Base-by-base conservation (phyloP, 192 early-diverging fungal genomes). In the Paraglomus brasilianum region DNA sequence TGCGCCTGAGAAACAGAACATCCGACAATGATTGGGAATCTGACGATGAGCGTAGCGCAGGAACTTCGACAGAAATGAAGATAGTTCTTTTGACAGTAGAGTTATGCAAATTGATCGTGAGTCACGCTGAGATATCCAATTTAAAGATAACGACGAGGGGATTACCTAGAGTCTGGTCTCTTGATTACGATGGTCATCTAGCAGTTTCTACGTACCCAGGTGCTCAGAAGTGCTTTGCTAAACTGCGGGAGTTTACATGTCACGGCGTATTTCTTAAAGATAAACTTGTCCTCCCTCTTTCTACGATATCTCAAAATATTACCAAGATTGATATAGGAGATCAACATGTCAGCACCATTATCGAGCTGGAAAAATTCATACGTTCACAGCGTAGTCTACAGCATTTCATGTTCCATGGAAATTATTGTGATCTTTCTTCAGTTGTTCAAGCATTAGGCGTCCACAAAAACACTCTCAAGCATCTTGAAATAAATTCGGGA, bases 211-310 rank as follows among this genome's bases (percentile, higher is more conserved):
- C n/a, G n/a, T 65, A 39, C 1, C 46, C 62, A 38, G 24, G 24
- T 48, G 30, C 45, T 11, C 36, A 5, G 7, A 22, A 49, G 2
- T 48, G 62, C 50, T 30, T 65, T 38, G 10, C 14, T n/a, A 47
- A 48, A 7, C 1, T 65, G n/a, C 36, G 45, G 7, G 45, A 49
- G 50, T 65, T 65, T 36, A 30, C 50, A 49, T 50, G 45, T n/a
- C 11, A 14, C 19, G 62, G 62, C 13, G 62, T 49, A 30, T 65
- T 65, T 5, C 36, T 38, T 38, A 65, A 65, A 49, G 62, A n/a
- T 1, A 40, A 65, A 13, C 46, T 65, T 39, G n/a, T 65, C 40
- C 2, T 39, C 50, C 15, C 43, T 5, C 36, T 65, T 24, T 5
- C 46, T 11, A 65, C 6, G 5, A 36, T 41, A 14, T 65, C 38